Base-by-base conservation (phyloP, 192 early-diverging fungal species). In the Backusella parvicylindrica region DNA sequence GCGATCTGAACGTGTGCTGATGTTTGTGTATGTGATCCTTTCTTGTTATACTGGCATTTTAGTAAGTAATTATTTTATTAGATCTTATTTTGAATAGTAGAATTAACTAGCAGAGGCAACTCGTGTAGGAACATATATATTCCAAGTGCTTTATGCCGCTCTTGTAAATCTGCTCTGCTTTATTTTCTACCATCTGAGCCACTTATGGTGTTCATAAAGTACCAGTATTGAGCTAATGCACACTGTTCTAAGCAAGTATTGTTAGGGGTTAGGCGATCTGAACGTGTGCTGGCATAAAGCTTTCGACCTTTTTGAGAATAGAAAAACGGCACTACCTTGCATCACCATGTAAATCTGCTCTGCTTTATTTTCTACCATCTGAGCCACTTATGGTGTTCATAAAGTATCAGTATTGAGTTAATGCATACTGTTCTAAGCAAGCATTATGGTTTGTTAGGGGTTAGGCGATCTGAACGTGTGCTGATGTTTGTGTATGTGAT, bases 391-490 rank as follows among this genome's bases (percentile, higher is more conserved):
- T 63, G 56, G 56, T 63, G 21, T 63, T 63, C 30, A 30, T 7
- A 63, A 63, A 63, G 56, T 63, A 63, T 21, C 21, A 63, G 56
- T 63, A 26, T 63, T 63, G 56, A 63, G 56, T 30, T 15, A 63
- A 30, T 63, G 21, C 56, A 26, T 30, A 63, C 21, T 63, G 56
- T 63, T 63, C 56, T 63, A 63, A 63, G 56, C 56, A 63, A 26
- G 7, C 56, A 63, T 63, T 23, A 26, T 30, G 56, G 21, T 63
- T 26, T 63, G 56, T 63, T 63, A 63, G 56, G 30, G 56, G 30
- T 63, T 63, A 23, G 56, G 56, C 56, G 56, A 63, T 63, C 56
- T 63, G 56, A 63, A 63, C 56, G 56, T 63, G 56, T 63, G 56
- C 21, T 30, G 56, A 23, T 63, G 56, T 63, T 63, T 63, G 56